A percentile compares a stretch with the other conserved stretches of the same genome.
Conservation (phyloP, 306 rosid species). For the Cicer pinnatifidum region DNA sequence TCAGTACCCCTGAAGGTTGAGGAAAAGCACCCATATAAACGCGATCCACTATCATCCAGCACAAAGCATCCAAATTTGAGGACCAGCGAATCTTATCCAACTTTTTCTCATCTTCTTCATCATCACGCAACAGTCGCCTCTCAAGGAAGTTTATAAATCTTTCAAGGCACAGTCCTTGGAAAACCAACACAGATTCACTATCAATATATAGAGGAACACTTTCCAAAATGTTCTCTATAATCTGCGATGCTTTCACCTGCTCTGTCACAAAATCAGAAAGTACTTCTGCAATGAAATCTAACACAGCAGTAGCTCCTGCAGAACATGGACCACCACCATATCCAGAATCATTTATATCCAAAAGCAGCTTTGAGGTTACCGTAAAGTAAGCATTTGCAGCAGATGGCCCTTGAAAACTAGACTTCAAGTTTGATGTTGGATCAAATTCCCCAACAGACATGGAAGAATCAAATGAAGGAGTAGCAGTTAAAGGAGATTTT, state of each 20-base stretch:
- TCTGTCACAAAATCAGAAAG: conserved; percentile 92
- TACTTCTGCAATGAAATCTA: conserved; percentile 96
- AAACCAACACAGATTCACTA: conserved; percentile 78
- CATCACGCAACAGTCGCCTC: conserved; percentile 95
- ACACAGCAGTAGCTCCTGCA: conserved; percentile 93
- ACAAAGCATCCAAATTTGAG: conserved; percentile 86
- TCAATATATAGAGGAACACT: conserved; percentile 80
- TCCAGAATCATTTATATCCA: conserved; percentile 90
- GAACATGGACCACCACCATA: conserved; percentile 99
- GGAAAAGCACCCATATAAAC: conserved; percentile 99
- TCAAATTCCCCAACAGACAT: conserved; percentile 64
- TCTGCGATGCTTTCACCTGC: conserved; percentile 81
- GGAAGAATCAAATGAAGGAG: conserved; percentile 74
- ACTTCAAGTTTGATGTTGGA: conserved; percentile 69
- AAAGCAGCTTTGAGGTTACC: conserved; percentile 76
- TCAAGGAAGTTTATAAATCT: conserved; percentile 96
- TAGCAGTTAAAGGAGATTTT: conserved; percentile 63
- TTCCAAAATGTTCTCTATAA: conserved; percentile 88
- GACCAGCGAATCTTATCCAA: conserved; percentile 97
- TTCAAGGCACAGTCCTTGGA: conserved; percentile 94
- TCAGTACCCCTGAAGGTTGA: conserved; percentile 81
- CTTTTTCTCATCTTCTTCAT: conserved; percentile 93
- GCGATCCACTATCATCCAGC: conserved; percentile 97
- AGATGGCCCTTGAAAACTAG: conserved; percentile 68
- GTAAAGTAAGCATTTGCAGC: conserved; percentile 64